Percentiles rank a stretch among this genome's conserved stretches.
Conservation (phyloP, 2,329 filamentous ascomycete genomes). For the Sarocladiaceae sp. region DNA sequence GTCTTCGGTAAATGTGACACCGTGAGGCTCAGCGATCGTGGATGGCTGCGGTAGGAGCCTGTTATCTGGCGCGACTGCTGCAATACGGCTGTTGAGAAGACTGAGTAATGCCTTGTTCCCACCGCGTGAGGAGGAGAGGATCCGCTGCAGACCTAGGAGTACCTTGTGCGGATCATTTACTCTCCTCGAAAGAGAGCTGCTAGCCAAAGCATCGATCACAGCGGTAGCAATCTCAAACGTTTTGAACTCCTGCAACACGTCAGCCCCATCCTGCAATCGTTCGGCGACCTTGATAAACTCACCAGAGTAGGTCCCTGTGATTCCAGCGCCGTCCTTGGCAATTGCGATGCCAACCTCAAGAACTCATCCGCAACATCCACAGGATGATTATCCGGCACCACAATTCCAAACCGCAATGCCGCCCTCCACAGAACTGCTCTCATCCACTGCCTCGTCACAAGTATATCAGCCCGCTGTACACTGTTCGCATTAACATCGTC, state of each 20-base stretch:
- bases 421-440: slow-evolving; percentile 42
- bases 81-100: slow-evolving; percentile 26
- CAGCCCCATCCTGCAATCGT: neutral
- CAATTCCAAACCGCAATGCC: slow-evolving; percentile 28
- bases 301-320: slow-evolving; percentile 44
- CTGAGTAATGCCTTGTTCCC: slow-evolving; percentile 36
- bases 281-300: neutral
- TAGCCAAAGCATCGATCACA: slow-evolving; percentile 34
- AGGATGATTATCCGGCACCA: slow-evolving; percentile 28
- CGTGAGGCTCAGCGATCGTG: neutral
- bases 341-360: slow-evolving; percentile 33
- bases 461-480: slow-evolving; percentile 44
- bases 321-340: slow-evolving; percentile 42
- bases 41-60: slow-evolving; percentile 3
- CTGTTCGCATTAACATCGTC: slow-evolving; percentile 37
- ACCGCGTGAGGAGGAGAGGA: slow-evolving; percentile 37
- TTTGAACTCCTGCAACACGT: slow-evolving; percentile 31
- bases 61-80: slow-evolving; percentile 15
- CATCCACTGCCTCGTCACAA: slow-evolving; percentile 48
- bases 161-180: slow-evolving; percentile 28
- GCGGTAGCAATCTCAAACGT: slow-evolving; percentile 43
- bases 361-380: slow-evolving; percentile 43
- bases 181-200: slow-evolving; percentile 13
- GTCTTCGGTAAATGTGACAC: neutral
- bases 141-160: slow-evolving; percentile 31